Evolutionary conservation across 2,329 filamentous ascomycete species (phyloP).

Genomic region (Pezicula rhizophila): DNA sequence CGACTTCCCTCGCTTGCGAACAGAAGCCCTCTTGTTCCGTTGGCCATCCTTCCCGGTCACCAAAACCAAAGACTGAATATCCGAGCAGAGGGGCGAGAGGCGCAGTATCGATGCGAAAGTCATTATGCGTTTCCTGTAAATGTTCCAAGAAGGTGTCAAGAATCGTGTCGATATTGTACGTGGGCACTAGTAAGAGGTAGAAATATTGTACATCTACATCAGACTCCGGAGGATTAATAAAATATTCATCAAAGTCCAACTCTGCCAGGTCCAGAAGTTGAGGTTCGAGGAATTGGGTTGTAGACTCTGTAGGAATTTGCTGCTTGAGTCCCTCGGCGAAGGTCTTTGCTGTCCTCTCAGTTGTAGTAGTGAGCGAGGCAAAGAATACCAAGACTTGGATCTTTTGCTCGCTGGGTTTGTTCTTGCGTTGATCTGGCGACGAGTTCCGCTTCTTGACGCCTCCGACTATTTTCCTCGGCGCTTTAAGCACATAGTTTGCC

Average conservation of each 20-base stretch:
- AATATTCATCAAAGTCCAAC: constrained; percentile 89
- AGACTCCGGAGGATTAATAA: constrained; percentile 68
- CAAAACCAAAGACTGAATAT: constrained; percentile 91
- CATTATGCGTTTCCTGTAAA: constrained; percentile 86
- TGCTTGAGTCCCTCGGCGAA: constrained; percentile 51
- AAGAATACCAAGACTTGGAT: constrained; percentile 80
- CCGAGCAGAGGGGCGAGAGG: constrained; percentile 71
- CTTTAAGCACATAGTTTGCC: constrained; percentile 22
- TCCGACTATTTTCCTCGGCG: constrained; percentile 30
- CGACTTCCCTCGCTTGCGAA: constrained; percentile 82
- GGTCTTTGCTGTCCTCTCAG: constrained; percentile 63
- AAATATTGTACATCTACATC: constrained; percentile 52
- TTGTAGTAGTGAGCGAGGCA: constrained; percentile 80
- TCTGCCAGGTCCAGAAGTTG: constrained; percentile 74
- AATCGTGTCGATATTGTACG: constrained; percentile 92
- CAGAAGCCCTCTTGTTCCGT: constrained; percentile 88
- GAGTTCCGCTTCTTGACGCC: constrained; percentile 22
- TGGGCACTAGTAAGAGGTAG: constrained; percentile 80
- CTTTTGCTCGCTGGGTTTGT: constrained; percentile 30
- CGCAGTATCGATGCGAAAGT: constrained; percentile 91
- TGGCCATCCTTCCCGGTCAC: constrained; percentile 87
- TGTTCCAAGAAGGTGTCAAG: constrained; percentile 83
- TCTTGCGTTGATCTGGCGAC: constrained; percentile 26
- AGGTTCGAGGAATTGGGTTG: constrained; percentile 45
- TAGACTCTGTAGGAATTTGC: constrained; percentile 24